phyloP scores from a whole-genome alignment of 1,139 yeast genomes.

The Saccharomyces hybrid region DNA sequence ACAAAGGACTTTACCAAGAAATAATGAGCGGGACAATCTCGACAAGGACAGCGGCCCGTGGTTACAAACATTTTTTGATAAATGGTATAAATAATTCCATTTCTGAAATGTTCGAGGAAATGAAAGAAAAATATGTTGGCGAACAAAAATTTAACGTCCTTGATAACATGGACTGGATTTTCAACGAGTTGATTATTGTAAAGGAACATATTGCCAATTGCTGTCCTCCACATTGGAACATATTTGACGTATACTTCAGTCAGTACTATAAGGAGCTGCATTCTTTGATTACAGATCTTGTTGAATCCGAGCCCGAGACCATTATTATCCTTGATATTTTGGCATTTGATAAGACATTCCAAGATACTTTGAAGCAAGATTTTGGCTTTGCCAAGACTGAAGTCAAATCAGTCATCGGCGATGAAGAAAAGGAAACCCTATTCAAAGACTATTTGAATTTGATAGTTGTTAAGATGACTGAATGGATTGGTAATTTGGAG shows the following conservation, averaged over 20 bases:
- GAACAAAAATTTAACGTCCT: slow-evolving; percentile 47
- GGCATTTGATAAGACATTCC: slow-evolving; percentile 68
- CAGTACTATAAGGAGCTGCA: slow-evolving; percentile 67
- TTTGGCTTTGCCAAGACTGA: slow-evolving; percentile 40
- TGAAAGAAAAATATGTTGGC: slow-evolving; percentile 51
- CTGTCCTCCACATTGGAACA: slow-evolving; percentile 66
- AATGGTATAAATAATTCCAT: slow-evolving; percentile 55
- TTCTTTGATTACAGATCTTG: slow-evolving; percentile 51
- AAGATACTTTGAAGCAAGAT: slow-evolving; percentile 41
- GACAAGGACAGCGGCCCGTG: slow-evolving; percentile 45
- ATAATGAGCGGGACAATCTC: slow-evolving; percentile 34
- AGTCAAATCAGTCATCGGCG: slow-evolving; percentile 54
- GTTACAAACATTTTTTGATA: slow-evolving; percentile 59
- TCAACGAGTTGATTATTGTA: slow-evolving; percentile 66
- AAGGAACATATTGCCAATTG: slow-evolving; percentile 50
- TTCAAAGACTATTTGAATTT: slow-evolving; percentile 68
- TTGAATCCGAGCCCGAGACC: slow-evolving; percentile 69
- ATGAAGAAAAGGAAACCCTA: slow-evolving; percentile 52
- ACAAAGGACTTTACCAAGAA: slow-evolving; percentile 30
- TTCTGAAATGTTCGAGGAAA: slow-evolving; percentile 58
- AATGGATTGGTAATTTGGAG: slow-evolving; percentile 69
- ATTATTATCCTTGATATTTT: slow-evolving; percentile 55
- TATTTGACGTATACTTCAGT: slow-evolving; percentile 53
- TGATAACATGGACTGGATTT: slow-evolving; percentile 75
- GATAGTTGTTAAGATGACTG: slow-evolving; percentile 63